Evolutionary conservation across 2,329 filamentous ascomycete species (phyloP).

Genomic region (Penicillium sp.): DNA sequence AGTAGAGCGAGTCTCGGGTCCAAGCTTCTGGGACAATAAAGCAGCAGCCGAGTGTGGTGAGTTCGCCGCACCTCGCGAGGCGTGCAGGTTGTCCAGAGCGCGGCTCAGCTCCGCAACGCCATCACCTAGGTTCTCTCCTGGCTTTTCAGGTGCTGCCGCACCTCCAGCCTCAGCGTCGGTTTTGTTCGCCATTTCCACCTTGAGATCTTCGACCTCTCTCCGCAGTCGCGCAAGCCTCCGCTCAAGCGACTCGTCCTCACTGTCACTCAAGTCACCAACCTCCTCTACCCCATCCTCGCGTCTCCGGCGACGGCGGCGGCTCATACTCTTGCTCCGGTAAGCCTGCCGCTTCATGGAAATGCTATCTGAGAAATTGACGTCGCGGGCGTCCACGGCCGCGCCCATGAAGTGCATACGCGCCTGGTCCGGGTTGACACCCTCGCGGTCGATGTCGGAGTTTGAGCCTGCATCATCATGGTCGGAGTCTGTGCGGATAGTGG

Average conservation of each 20-base stretch:
- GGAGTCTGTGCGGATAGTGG: constrained; percentile 56
- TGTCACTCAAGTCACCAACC: constrained; percentile 72
- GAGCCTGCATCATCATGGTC: constrained; percentile 55
- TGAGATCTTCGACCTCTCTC: constrained; percentile 75
- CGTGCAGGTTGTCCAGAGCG: constrained; percentile 64
- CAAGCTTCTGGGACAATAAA: constrained; percentile 34
- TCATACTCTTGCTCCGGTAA: constrained; percentile 67
- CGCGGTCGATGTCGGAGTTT: constrained; percentile 67
- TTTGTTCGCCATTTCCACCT: constrained; percentile 46
- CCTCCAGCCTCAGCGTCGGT: constrained; percentile 44
- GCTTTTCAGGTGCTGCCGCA: constrained; percentile 38
- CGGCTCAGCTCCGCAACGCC: constrained; percentile 67
- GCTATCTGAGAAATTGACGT: constrained; percentile 86
- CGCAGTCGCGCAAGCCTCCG: constrained; percentile 77
- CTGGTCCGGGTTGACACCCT: constrained; percentile 70
- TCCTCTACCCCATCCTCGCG: constrained; percentile 52
- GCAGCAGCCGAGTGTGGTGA: constrained; percentile 34
- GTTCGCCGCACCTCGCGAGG: constrained; percentile 22
- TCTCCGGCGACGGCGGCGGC: constrained; percentile 54
- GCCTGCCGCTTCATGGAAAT: constrained; percentile 78
- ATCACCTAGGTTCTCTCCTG: constrained; percentile 47
- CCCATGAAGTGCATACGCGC: constrained; percentile 78
- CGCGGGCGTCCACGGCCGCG: constrained; percentile 69
- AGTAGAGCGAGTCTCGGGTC: constrained; percentile 10
- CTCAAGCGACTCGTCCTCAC: constrained; percentile 74